Evolutionary conservation across 2,329 filamentous ascomycete species (phyloP).

Genomic region (Sporothrix globosa): DNA sequence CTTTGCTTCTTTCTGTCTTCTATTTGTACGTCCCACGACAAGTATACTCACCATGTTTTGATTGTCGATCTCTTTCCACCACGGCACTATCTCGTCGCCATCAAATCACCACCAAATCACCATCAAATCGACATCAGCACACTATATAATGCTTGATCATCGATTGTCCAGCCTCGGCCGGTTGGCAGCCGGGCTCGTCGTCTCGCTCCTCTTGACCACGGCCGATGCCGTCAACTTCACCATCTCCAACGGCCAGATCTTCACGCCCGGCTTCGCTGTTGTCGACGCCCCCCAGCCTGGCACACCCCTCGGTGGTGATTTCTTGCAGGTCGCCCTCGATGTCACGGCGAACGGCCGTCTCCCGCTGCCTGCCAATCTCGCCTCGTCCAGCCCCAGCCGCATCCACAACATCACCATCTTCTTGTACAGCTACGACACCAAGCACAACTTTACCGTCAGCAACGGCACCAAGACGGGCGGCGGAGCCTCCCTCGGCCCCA

Average conservation of each 20-base stretch:
- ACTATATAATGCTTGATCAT: not conserved
- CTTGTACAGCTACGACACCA: conserved; percentile 64
- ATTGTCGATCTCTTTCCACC: no score
- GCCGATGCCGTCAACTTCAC: conserved; percentile 54
- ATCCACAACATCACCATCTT: conserved; percentile 70
- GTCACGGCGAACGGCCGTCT: conserved; percentile 67
- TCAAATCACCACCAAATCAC: not conserved
- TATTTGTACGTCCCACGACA: not conserved
- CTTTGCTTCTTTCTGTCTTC: not conserved
- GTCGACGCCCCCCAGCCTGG: conserved; percentile 67
- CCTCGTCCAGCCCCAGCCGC: conserved; percentile 56
- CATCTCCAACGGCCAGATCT: conserved; percentile 67
- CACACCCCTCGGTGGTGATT: conserved; percentile 64
- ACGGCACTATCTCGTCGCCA: no score
- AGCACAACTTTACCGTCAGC: conserved; percentile 69
- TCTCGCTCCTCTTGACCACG: conserved; percentile 38
- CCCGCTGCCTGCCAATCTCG: conserved; percentile 57
- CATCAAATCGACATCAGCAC: not conserved
- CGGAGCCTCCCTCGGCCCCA: conserved; percentile 61
- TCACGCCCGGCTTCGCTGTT: conserved; percentile 69
- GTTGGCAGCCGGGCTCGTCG: conserved; percentile 36
- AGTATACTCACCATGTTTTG: no score
- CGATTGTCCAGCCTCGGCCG: not conserved
- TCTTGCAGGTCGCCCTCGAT: conserved; percentile 67
- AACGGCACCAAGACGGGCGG: conserved; percentile 64